A percentile compares a stretch with the other conserved stretches of the same genome.
Conservation (phyloP, 148 eudicot species). For the Simmondsia chinensis region DNA sequence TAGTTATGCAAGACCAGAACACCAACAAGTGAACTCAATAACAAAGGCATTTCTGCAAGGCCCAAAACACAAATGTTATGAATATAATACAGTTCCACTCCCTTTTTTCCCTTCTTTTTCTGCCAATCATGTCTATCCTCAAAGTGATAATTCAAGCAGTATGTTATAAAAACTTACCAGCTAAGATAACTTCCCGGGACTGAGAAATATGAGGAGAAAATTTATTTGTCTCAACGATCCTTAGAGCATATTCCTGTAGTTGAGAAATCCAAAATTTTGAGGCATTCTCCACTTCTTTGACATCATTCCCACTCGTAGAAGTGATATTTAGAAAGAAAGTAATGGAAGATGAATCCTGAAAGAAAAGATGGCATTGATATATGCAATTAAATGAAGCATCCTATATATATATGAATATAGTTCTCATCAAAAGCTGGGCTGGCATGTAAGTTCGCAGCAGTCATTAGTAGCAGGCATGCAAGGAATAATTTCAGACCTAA, state of each 20-base stretch:
- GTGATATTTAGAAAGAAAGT: conserved; percentile 31
- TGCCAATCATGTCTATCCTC: too few relatives aligned
- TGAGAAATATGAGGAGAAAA: conserved; percentile 25
- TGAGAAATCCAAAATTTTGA: conserved; percentile 48
- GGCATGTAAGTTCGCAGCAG: too few relatives aligned
- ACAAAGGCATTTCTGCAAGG: conserved; percentile 57
- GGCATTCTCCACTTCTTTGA: conserved; percentile 15
- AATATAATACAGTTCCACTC: too few relatives aligned
- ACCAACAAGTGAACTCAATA: conserved; percentile 57
- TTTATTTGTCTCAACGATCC: conserved; percentile 34
- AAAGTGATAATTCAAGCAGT: too few relatives aligned
- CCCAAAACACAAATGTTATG: conserved; percentile 6
- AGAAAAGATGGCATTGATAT: conserved; percentile 7
- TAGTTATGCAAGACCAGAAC: conserved; percentile 44
- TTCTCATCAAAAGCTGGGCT: background rate
- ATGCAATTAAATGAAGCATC: background rate
- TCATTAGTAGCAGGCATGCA: too few relatives aligned
- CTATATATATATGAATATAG: background rate
- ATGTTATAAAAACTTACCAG: too few relatives aligned
- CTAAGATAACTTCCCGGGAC: conserved; percentile 33
- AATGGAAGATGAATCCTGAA: conserved; percentile 60
- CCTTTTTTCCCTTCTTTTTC: too few relatives aligned
- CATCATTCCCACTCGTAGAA: conserved; percentile 17
- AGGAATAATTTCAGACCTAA: too few relatives aligned
- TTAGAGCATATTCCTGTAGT: conserved; percentile 31